phyloP scores from a whole-genome alignment of 2,329 filamentous ascomycete genomes.

The Calycina marina region DNA sequence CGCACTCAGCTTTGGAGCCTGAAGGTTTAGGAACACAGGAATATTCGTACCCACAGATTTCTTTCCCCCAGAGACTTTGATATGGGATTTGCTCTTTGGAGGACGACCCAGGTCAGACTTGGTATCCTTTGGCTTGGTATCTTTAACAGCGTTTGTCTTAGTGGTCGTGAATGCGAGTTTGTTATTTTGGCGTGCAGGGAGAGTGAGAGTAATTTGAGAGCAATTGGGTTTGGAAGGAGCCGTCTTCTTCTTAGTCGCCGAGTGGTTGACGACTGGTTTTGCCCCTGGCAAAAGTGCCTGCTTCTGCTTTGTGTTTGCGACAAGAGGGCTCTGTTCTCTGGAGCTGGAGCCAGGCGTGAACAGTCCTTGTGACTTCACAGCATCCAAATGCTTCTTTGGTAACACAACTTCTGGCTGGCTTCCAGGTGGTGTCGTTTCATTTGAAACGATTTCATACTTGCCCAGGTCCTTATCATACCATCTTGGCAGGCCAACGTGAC shows the following conservation, averaged over 20 bases:
- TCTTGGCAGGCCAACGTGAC: conserved; percentile 46
- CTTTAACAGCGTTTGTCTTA: conserved; percentile 5
- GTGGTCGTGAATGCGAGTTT: conserved; percentile 14
- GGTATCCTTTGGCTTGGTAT: conserved; percentile 2
- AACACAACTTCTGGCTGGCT: conserved; percentile 30
- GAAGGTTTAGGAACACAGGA: conserved; percentile 11
- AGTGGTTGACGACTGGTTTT: conserved; percentile 4
- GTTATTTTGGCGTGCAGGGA: not conserved
- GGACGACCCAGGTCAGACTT: not conserved
- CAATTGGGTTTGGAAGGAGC: conserved; percentile 12
- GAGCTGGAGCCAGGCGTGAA: conserved; percentile 45
- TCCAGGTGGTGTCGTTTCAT: conserved; percentile 26
- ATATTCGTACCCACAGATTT: not conserved
- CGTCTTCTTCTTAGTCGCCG: conserved; percentile 14
- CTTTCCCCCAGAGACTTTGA: not conserved
- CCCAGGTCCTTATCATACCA: conserved; percentile 43
- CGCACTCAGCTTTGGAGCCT: conserved; percentile 6
- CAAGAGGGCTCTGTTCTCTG: conserved; percentile 25
- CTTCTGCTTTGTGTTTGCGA: conserved; percentile 26
- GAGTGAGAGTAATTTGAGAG: too few relatives aligned
- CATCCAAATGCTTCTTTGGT: conserved; percentile 21
- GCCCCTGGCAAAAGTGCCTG: conserved; percentile 32
- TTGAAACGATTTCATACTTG: conserved; percentile 30
- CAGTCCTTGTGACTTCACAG: conserved; percentile 33
- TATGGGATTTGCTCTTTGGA: too few relatives aligned